Base-by-base conservation (phyloP, 495 filamentous ascomycete species). In the Lindgomyces ingoldianus region DNA sequence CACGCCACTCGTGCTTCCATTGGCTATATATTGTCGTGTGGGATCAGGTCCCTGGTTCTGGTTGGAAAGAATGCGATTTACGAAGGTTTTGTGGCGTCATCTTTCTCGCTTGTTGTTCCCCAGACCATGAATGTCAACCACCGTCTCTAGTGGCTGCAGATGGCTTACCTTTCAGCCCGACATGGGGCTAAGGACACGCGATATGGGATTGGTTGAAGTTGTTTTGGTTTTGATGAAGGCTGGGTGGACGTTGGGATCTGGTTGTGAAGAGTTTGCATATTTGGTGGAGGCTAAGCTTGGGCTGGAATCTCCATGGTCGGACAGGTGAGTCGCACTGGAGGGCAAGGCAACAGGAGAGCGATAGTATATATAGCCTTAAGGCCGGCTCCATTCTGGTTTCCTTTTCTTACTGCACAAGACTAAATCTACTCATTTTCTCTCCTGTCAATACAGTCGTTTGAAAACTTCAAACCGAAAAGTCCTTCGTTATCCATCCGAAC, bases 401-500 rank as follows among this genome's bases (percentile, higher is more conserved):
- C 47, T 14, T n/a, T 45, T 41, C 14, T 25, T 26, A 39, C 12
- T 51, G n/a, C 24, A 33, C 48, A 44, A 42, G 16, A 26, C 50
- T 22, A 10, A 18, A 22, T 16, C 21, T 6, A 27, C 29, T 49
- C 14, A 14, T 26, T 22, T 25, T 2, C 25, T 4, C n/a, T 27
- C 19, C 2, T 47, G 39, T 60, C 21, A 3, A 19, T 3, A 41
- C 57, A 4, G 16, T 60, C 57, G 57, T 60, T 49, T 19, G 49
- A 22, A 39, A 14, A 39, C 6, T n/a, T 19, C 11, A 29, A 44
- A 9, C 24, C 39, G 18, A 30, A 44, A 55, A 67, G 64, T 54
- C 64, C 18, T 60, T 61, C 57, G 50, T 61, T 61, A 19, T 36
- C 36, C 49, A 49, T 14, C 18, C 18, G n/a, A n/a, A 33, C 21